A percentile compares a stretch with the other conserved stretches of the same genome.
Conservation (phyloP, 129 eudicot genomes). For the Artemisia tridentata region DNA sequence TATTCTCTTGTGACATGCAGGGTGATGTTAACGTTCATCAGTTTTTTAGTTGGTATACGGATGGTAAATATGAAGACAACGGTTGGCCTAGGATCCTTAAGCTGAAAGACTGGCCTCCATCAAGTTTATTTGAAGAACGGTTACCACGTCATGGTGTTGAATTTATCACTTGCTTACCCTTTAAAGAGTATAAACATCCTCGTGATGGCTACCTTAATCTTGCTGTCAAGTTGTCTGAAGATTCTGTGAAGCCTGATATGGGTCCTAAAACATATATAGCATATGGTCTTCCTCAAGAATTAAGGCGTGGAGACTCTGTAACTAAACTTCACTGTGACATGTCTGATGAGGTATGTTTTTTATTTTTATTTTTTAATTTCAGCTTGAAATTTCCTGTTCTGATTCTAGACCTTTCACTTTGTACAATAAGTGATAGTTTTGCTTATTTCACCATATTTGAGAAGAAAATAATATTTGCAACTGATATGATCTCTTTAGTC, state of each 20-base stretch:
- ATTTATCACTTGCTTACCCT: slow-evolving; percentile 59
- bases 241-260: slow-evolving; percentile 58
- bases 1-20: slow-evolving; percentile 34
- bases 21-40: slow-evolving; percentile 51
- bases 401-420: neutral
- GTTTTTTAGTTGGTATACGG: slow-evolving; percentile 49
- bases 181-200: slow-evolving; percentile 75
- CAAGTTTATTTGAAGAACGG: slow-evolving; percentile 53
- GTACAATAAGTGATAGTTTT: too few relatives aligned
- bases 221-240: slow-evolving; percentile 49
- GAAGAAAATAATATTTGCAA: too few relatives aligned
- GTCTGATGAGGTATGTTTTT: slow-evolving; percentile 60
- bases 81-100: slow-evolving; percentile 64
- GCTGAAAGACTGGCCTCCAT: slow-evolving; percentile 80
- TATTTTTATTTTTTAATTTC: neutral
- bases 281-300: slow-evolving; percentile 61
- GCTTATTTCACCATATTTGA: too few relatives aligned
- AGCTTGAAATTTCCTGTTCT: slow-evolving; percentile 7
- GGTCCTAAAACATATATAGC: slow-evolving; percentile 89
- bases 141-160: slow-evolving; percentile 78
- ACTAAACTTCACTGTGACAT: slow-evolving; percentile 71
- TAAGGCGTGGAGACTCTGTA: slow-evolving; percentile 84
- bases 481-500: too few relatives aligned
- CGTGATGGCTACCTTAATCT: slow-evolving; percentile 53
- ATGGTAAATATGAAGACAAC: slow-evolving; percentile 26